phyloP scores from a whole-genome alignment of 2,329 filamentous ascomycete species.

The Bipolaris sorokiniana region DNA sequence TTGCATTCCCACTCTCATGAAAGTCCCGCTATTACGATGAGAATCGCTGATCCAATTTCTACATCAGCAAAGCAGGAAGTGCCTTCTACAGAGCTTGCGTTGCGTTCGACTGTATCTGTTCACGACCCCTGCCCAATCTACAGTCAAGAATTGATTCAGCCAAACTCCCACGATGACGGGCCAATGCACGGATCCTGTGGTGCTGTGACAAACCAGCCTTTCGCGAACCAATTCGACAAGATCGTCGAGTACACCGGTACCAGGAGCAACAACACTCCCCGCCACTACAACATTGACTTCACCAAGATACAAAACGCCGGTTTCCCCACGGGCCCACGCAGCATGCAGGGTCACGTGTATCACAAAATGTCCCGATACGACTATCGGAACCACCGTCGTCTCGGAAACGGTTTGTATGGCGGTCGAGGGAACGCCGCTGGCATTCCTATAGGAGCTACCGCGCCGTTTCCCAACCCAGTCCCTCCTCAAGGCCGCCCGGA shows the following conservation, averaged over 20 bases:
- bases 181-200: not conserved
- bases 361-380: slow-evolving; percentile 7
- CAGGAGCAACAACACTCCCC: slow-evolving; percentile 7
- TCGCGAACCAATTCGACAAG: slow-evolving; percentile 23
- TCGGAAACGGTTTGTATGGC: slow-evolving; percentile 35
- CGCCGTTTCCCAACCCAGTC: slow-evolving; percentile 40
- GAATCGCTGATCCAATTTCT: not conserved
- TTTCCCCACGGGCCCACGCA: slow-evolving; percentile 5
- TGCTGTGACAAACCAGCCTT: slow-evolving; percentile 3
- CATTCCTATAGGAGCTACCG: slow-evolving; percentile 39
- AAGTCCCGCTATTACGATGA: not conserved
- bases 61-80: slow-evolving; percentile 8
- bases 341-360: not conserved
- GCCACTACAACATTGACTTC: slow-evolving; percentile 13
- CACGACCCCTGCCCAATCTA: not conserved
- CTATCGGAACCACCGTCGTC: slow-evolving; percentile 4
- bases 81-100: slow-evolving; percentile 4
- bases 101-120: not conserved
- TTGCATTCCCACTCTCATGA: not conserved
- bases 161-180: not conserved
- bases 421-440: slow-evolving; percentile 22
- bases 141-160: not conserved
- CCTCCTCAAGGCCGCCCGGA: slow-evolving; percentile 30
- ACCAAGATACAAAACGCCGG: slow-evolving; percentile 23
- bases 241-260: slow-evolving; percentile 18